phyloP scores from a whole-genome alignment of 371 early-diverging fungal species.

The Blyttiomyces sp. region DNA sequence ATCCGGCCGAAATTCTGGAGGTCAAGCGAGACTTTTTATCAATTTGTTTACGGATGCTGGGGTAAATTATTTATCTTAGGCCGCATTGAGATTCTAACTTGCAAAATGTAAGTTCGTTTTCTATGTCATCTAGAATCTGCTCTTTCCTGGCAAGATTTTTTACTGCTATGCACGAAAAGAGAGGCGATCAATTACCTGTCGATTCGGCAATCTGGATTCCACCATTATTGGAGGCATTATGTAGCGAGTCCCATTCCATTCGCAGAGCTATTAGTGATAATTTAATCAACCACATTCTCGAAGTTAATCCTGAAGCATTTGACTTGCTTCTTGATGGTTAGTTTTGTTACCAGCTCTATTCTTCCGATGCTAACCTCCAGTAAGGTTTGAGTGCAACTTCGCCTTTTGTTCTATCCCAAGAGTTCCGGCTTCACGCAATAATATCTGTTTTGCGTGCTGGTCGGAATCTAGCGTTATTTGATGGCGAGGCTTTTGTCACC shows the following conservation, averaged over 20 bases:
- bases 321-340: neutral
- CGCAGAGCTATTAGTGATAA: constrained; percentile 16
- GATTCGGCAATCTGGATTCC: constrained; percentile 2
- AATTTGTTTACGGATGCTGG: constrained; percentile 25
- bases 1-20: constrained; percentile 15
- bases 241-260: constrained; percentile 1
- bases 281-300: constrained; percentile 4
- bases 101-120: neutral
- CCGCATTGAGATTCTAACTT: neutral
- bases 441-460: constrained; percentile 25
- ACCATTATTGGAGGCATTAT: constrained; percentile 12
- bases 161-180: neutral
- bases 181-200: neutral
- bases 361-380: neutral
- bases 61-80: constrained; percentile 4
- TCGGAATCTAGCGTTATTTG: constrained; percentile 16
- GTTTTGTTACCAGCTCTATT: neutral
- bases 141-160: constrained; percentile 13
- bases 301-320: constrained; percentile 1
- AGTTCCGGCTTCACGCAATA: constrained; percentile 23
- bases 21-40: constrained; percentile 24
- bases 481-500: neutral
- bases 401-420: neutral
- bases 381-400: neutral
- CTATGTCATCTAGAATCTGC: constrained; percentile 12